Base-by-base conservation (phyloP, 352 stramenopile species). In the Globisporangium spiculum region DNA sequence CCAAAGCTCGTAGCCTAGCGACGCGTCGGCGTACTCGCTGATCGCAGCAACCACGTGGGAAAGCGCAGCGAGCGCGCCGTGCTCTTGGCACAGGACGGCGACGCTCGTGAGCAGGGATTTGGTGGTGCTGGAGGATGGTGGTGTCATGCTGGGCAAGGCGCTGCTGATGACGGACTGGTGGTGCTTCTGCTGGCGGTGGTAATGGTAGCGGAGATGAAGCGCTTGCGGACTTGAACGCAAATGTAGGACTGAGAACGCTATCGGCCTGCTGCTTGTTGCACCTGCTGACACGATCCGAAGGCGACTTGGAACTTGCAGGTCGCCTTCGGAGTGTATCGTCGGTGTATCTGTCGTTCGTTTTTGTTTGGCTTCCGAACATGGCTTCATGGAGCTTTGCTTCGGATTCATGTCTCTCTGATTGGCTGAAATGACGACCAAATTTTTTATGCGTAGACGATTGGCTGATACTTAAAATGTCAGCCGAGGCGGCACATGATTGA, bases 71-170 rank as follows among this genome's bases (percentile, higher is more conserved):
- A 67, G 24, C 18, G 63, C 50, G 30, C 62, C 32, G 32, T 30
- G 20, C 34, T 61, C 32, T 3, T 27, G 63, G 9, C 63, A 67
- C 34, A 61, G 9, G 54, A 67, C 32, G 24, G 53, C 63, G 50
- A 59, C 63, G 10, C 63, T 67, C 22, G 50, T 24, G 50, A 67
- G 54, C 58, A 38, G 58, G 58, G 52, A 54, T 36, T 36, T 22
- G 12, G 36, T 10, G 58, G 9, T 16, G 20, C 14, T 34, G 58
- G 58, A 38, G 32, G 56, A 32, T 12, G 55, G 1, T 20, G 27
- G 55, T 20, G 59, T 9, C 59, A 64, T 64, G 12, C n/a, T 34
- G n/a, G 16, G 6, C 41, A 9, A 50, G 41, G 16, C 16, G 41
- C 10, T 20, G 41, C 4, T 48, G 38, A 4, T 4, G 12, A 18